Conservation (phyloP, 352 stramenopile species). For the Pythium aquatile region DNA sequence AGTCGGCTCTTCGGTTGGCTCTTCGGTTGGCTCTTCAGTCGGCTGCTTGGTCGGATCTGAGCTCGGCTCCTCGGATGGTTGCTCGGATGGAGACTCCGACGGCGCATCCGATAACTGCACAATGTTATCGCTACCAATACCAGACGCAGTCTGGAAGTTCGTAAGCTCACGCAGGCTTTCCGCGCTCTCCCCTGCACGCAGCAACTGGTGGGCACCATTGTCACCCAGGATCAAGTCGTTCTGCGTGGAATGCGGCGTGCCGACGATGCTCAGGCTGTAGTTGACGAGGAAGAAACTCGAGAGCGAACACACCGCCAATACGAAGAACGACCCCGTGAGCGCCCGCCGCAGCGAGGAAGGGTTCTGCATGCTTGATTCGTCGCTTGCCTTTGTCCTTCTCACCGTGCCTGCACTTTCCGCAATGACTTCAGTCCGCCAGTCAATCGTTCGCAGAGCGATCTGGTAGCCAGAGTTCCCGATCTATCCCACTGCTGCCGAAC, state of each 20-base stretch:
- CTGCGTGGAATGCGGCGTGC: constrained; percentile 14
- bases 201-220: constrained; percentile 13
- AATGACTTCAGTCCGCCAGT: constrained; percentile 7
- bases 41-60: background rate
- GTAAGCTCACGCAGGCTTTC: constrained; percentile 1
- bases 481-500: background rate
- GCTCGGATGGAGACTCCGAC: background rate
- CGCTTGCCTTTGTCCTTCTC: background rate
- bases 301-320: constrained; percentile 24
- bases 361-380: constrained; percentile 11
- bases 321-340: constrained; percentile 15
- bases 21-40: background rate
- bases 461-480: background rate
- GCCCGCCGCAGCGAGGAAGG: constrained; percentile 16
- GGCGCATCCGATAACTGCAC: background rate
- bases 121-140: constrained; percentile 1
- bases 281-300: constrained; percentile 29
- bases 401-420: constrained; percentile 5
- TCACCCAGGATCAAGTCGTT: constrained; percentile 8
- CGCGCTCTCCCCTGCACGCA: constrained; percentile 5
- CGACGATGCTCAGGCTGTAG: constrained; percentile 13
- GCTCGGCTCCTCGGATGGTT: background rate
- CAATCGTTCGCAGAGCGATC: background rate
- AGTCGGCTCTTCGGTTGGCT: constrained; percentile 1
- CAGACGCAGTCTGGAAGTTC: background rate